A percentile compares a stretch with the other conserved stretches of the same genome.
These are phyloP conservation scores for Castanea crenata DNA, from an alignment of 306 rosid species.

Conservation along the genomic window DNA sequence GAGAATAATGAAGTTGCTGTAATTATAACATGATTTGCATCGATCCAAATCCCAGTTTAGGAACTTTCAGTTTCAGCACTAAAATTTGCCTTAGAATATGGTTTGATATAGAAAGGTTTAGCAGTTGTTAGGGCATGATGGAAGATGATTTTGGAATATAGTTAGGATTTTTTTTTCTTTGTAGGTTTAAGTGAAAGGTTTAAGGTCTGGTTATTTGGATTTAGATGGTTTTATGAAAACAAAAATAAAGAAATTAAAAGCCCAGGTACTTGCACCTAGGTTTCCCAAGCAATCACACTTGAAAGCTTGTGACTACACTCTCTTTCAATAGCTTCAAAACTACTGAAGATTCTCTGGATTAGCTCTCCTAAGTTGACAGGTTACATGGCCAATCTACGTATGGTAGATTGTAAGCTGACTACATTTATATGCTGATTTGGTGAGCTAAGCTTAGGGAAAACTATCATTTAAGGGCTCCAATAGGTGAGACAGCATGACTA, in stretches of 20 bases:
- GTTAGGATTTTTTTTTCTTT: neutral
- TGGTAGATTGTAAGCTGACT: no score
- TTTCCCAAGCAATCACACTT: neutral
- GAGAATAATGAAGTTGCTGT: constrained; percentile 14
- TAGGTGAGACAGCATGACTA: neutral
- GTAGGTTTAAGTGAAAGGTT: neutral
- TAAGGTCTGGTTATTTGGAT: neutral
- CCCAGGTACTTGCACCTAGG: neutral
- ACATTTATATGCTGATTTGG: no score
- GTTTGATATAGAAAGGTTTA: neutral
- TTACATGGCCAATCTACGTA: no score
- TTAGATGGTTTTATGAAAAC: neutral
- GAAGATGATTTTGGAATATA: neutral
- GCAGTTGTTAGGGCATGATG: no score
- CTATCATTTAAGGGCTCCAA: neutral
- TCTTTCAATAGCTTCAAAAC: neutral
- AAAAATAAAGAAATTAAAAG: neutral
- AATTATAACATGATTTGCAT: neutral
- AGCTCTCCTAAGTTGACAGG: neutral
- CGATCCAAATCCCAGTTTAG: neutral
- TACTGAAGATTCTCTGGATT: neutral
- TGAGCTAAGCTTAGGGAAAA: neutral
- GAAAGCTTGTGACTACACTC: neutral
- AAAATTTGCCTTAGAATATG: neutral
- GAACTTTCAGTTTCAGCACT: neutral